phyloP scores from a whole-genome alignment of 1,284 basidiomycete genomes.

The Ceratobasidium sp. region DNA sequence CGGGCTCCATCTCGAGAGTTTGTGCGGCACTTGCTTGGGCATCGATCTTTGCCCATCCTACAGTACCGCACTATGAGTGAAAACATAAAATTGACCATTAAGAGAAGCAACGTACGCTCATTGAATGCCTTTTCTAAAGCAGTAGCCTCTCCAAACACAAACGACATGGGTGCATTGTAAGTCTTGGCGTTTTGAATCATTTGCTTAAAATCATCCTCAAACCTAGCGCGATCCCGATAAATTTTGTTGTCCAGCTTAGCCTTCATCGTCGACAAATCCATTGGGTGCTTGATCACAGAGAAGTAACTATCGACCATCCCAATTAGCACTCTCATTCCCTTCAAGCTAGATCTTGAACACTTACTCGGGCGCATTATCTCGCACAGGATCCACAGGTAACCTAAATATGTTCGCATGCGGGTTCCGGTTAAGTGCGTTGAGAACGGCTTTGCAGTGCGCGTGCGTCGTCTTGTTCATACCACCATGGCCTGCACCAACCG shows the following conservation, averaged over 20 bases:
- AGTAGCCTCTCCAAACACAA: conserved; percentile 80
- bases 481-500: conserved; percentile 39
- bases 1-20: conserved; percentile 58
- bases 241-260: conserved; percentile 86
- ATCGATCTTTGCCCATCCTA: conserved; percentile 36
- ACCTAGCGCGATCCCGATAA: conserved; percentile 85
- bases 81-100: neutral
- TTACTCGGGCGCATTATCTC: conserved; percentile 85
- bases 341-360: conserved; percentile 48
- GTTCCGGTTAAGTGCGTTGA: conserved; percentile 68
- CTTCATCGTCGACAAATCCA: conserved; percentile 92
- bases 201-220: conserved; percentile 87
- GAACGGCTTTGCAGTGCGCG: conserved; percentile 63
- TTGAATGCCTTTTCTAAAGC: conserved; percentile 86
- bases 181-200: conserved; percentile 89
- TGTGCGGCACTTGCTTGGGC: conserved; percentile 25
- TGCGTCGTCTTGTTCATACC: conserved; percentile 40
- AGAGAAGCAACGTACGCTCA: conserved; percentile 68
- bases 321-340: conserved; percentile 21
- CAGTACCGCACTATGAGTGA: neutral
- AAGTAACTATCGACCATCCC: conserved; percentile 72
- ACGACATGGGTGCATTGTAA: conserved; percentile 84
- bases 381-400: conserved; percentile 89
- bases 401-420: conserved; percentile 82
- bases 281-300: conserved; percentile 89